A percentile compares a stretch with the other conserved stretches of the same genome.
Evolutionary conservation across 2,329 filamentous ascomycete species (phyloP).

Genomic region (Bisporella sp.): DNA sequence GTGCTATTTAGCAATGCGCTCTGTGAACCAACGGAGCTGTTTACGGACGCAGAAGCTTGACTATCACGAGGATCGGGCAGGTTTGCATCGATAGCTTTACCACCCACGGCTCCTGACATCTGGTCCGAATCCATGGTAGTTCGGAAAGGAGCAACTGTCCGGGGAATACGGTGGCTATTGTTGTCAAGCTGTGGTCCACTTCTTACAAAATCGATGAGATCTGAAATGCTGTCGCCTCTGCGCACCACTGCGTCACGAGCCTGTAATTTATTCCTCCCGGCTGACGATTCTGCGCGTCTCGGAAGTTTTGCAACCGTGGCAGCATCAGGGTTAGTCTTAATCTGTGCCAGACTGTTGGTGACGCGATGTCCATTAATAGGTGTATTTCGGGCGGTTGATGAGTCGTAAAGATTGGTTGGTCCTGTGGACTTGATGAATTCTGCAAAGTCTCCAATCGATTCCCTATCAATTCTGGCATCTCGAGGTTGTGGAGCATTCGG

Average conservation of each 20-base stretch:
- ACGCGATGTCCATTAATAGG: constrained; percentile 24
- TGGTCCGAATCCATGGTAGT: constrained; percentile 84
- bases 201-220: constrained; percentile 92
- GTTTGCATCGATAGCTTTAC: constrained; percentile 50
- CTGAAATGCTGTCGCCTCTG: constrained; percentile 62
- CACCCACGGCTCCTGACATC: constrained; percentile 46
- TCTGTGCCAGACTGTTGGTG: constrained; percentile 16
- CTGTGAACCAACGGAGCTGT: constrained; percentile 57
- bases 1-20: constrained; percentile 53
- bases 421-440: constrained; percentile 67
- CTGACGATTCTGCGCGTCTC: constrained; percentile 24
- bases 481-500: constrained; percentile 41
- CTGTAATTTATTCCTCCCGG: constrained; percentile 49
- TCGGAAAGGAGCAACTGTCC: constrained; percentile 77
- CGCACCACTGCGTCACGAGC: constrained; percentile 65
- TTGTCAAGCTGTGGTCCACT: constrained; percentile 58
- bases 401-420: constrained; percentile 41
- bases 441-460: constrained; percentile 76
- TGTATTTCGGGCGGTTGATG: constrained; percentile 19
- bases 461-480: constrained; percentile 63
- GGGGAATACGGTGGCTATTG: constrained; percentile 66
- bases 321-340: constrained; percentile 10
- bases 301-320: constrained; percentile 7
- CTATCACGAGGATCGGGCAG: constrained; percentile 48
- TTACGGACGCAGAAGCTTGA: constrained; percentile 32